Conservation (phyloP, 2,329 filamentous ascomycete genomes). For the Pestalotiopsis sp. region DNA sequence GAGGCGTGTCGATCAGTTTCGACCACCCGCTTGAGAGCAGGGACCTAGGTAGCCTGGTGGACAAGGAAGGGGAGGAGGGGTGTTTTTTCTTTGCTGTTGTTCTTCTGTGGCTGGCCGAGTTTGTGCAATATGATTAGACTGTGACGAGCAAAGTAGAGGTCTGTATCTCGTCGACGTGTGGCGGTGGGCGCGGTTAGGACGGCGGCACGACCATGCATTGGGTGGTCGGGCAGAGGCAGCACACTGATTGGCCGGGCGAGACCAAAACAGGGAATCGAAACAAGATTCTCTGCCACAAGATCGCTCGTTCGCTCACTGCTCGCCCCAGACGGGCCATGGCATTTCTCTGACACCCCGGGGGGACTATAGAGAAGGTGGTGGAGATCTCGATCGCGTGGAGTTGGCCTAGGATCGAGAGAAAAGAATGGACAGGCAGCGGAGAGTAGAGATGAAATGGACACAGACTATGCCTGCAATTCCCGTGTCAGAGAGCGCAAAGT, state of each 20-base stretch:
- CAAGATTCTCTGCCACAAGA: slow-evolving; percentile 14
- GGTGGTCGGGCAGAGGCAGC: background rate
- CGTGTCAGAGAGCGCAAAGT: slow-evolving; percentile 2
- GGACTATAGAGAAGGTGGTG: background rate
- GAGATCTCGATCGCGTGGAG: slow-evolving; percentile 14
- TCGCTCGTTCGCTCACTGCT: background rate
- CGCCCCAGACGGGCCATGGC: background rate
- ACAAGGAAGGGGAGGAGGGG: background rate
- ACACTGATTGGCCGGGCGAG: slow-evolving; percentile 4
- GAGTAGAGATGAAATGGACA: background rate
- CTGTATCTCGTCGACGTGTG: background rate
- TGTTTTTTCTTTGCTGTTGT: background rate
- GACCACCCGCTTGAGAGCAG: background rate
- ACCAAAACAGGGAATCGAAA: slow-evolving; percentile 10
- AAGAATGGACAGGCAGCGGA: background rate
- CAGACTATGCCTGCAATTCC: slow-evolving; percentile 1
- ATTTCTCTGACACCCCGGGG: slow-evolving; percentile 7
- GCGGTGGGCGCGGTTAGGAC: slow-evolving; percentile 1
- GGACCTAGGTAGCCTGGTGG: background rate
- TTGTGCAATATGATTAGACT: background rate
- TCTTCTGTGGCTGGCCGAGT: background rate
- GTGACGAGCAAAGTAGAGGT: background rate
- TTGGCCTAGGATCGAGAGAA: background rate
- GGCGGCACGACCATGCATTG: background rate
- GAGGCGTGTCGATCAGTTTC: slow-evolving; percentile 9